Evolutionary conservation across 495 filamentous ascomycete species (phyloP).

Genomic region (Podospora fimiseda): DNA sequence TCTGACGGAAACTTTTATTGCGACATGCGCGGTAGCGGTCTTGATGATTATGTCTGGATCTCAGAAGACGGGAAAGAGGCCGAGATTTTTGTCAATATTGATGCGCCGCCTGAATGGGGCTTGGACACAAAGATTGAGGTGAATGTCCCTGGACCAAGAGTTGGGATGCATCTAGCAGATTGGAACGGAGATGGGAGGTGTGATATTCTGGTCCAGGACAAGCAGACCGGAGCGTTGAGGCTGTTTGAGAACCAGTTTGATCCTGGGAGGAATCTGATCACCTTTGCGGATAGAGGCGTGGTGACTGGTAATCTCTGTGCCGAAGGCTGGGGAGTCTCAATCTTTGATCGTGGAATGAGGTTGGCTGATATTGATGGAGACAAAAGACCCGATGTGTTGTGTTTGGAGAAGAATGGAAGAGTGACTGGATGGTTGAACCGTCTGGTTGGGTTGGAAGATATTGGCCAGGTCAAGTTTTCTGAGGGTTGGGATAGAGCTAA

Average conservation of each 20-base stretch:
- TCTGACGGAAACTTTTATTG: slow-evolving; percentile 18
- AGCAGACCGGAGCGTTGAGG: slow-evolving; percentile 5
- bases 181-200: slow-evolving; percentile 15
- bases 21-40: slow-evolving; percentile 27
- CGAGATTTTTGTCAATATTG: slow-evolving; percentile 7
- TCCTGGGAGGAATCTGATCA: not conserved
- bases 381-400: slow-evolving; percentile 24
- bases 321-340: slow-evolving; percentile 8
- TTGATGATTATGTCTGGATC: slow-evolving; percentile 43
- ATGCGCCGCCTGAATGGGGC: slow-evolving; percentile 3
- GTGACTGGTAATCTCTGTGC: slow-evolving; percentile 2
- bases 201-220: slow-evolving; percentile 10
- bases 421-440: slow-evolving; percentile 17
- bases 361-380: slow-evolving; percentile 32
- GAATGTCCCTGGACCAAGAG: not conserved
- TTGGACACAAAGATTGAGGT: slow-evolving; percentile 1
- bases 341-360: slow-evolving; percentile 12
- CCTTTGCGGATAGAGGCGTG: not conserved
- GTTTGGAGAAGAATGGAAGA: slow-evolving; percentile 19
- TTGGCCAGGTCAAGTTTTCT: slow-evolving; percentile 20
- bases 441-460: slow-evolving; percentile 5
- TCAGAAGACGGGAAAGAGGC: slow-evolving; percentile 9
- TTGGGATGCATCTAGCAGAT: slow-evolving; percentile 12
- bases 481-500: slow-evolving; percentile 18
- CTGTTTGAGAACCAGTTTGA: slow-evolving; percentile 3